phyloP scores from a whole-genome alignment of 495 filamentous ascomycete genomes.

The Tuber melanosporum region DNA sequence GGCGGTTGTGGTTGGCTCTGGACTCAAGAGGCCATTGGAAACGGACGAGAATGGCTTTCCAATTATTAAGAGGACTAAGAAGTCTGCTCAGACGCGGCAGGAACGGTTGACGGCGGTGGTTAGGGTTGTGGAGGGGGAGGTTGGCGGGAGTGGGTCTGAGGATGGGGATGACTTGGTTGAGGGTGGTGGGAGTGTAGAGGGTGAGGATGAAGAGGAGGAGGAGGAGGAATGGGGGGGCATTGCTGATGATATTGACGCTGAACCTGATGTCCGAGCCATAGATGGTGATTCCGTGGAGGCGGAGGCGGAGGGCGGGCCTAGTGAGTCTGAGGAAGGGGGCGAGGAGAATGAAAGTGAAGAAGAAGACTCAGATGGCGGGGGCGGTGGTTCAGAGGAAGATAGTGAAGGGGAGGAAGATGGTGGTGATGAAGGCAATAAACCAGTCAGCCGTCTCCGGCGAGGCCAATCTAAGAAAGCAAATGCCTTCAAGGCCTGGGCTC shows the following conservation, averaged over 20 bases:
- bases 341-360: slow-evolving; percentile 43
- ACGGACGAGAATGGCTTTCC: slow-evolving; percentile 69
- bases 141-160: slow-evolving; percentile 21
- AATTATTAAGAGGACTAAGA: slow-evolving; percentile 64
- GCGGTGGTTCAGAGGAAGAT: slow-evolving; percentile 39
- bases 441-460: slow-evolving; percentile 36
- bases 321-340: slow-evolving; percentile 35
- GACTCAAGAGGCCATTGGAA: slow-evolving; percentile 80
- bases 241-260: slow-evolving; percentile 18
- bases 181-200: slow-evolving; percentile 20
- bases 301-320: slow-evolving; percentile 34
- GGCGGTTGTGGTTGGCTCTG: slow-evolving; percentile 57
- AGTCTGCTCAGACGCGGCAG: slow-evolving; percentile 41
- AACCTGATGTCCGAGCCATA: not conserved
- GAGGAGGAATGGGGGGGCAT: slow-evolving; percentile 31
- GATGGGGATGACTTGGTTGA: slow-evolving; percentile 26
- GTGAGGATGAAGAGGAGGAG: slow-evolving; percentile 34
- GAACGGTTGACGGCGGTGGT: slow-evolving; percentile 24
- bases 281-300: slow-evolving; percentile 43
- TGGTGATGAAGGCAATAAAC: slow-evolving; percentile 48
- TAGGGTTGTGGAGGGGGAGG: slow-evolving; percentile 21
- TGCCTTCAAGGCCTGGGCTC: slow-evolving; percentile 95
- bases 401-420: slow-evolving; percentile 36
- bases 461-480: slow-evolving; percentile 42
- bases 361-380: slow-evolving; percentile 40